A percentile compares a stretch with the other conserved stretches of the same genome.
phyloP scores from a whole-genome alignment of 1,284 basidiomycete species.

The Ceratobasidium sp. region DNA sequence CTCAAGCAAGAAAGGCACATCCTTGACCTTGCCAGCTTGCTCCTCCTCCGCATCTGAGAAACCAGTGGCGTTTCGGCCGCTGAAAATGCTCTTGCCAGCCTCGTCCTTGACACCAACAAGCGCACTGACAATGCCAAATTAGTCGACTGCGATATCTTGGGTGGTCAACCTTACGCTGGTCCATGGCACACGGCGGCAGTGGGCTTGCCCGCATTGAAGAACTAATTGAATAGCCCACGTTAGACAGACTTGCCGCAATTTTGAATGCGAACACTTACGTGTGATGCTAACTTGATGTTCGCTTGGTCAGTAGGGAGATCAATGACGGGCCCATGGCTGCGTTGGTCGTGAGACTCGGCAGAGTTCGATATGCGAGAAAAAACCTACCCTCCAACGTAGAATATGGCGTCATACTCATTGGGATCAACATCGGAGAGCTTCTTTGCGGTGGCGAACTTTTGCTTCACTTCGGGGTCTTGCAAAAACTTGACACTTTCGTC shows the following conservation, averaged over 20 bases:
- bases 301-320: constrained; percentile 66
- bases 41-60: constrained; percentile 78
- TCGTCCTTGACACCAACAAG: constrained; percentile 63
- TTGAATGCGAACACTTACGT: constrained; percentile 54
- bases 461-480: constrained; percentile 62
- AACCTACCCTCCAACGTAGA: constrained; percentile 72
- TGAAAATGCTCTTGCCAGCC: constrained; percentile 67
- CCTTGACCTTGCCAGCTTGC: constrained; percentile 55
- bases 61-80: constrained; percentile 64
- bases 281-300: constrained; percentile 65
- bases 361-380: neutral
- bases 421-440: constrained; percentile 66
- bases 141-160: neutral
- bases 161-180: constrained; percentile 56
- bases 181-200: constrained; percentile 78
- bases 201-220: constrained; percentile 66
- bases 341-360: neutral
- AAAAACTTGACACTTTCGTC: constrained; percentile 68
- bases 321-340: constrained; percentile 70
- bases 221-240: constrained; percentile 52
- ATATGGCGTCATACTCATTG: constrained; percentile 73
- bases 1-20: constrained; percentile 75
- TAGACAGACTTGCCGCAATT: neutral
- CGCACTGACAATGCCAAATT: constrained; percentile 50
- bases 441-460: constrained; percentile 67